Percentiles rank a stretch among this genome's conserved stretches.
These are phyloP conservation scores for Chrysanthemum makinoi DNA, from an alignment of 129 eudicot species.

Conservation along the genomic window DNA sequence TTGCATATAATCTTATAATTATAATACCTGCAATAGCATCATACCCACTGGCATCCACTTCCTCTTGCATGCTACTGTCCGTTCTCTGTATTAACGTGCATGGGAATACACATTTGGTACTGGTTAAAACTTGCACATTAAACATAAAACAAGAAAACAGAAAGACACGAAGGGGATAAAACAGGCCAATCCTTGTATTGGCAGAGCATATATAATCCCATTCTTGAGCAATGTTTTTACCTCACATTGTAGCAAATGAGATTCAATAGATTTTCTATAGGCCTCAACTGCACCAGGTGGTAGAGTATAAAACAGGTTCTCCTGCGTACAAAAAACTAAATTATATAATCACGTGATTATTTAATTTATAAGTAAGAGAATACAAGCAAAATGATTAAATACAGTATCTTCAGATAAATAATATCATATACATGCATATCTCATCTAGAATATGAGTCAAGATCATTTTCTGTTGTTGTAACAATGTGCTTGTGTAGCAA, in stretches of 20 bases:
- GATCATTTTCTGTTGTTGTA: slow-evolving; percentile 13
- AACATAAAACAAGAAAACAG: neutral
- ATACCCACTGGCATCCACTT: slow-evolving; percentile 57
- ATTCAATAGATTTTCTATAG: slow-evolving; percentile 68
- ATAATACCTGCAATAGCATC: slow-evolving; percentile 69
- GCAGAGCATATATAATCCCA: neutral
- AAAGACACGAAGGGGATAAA: neutral
- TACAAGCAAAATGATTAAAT: slow-evolving; percentile 7
- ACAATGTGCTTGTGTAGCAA: slow-evolving; percentile 11
- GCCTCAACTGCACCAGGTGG: slow-evolving; percentile 78
- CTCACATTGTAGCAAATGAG: slow-evolving; percentile 57
- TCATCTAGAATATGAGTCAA: slow-evolving; percentile 12
- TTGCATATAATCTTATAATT: slow-evolving; percentile 10
- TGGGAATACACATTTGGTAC: slow-evolving; percentile 6
- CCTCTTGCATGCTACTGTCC: slow-evolving; percentile 64
- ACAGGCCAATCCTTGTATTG: neutral
- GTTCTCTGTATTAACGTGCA: slow-evolving; percentile 45
- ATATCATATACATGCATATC: slow-evolving; percentile 11
- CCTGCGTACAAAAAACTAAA: slow-evolving; percentile 42
- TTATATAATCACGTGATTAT: neutral
- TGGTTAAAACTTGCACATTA: slow-evolving; percentile 7
- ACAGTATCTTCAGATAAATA: slow-evolving; percentile 3
- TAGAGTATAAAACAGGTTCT: slow-evolving; percentile 72
- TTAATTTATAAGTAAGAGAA: neutral
- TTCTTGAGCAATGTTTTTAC: slow-evolving; percentile 36